Conservation (phyloP, 345 rosid species). For the Gossypium longicalyx region DNA sequence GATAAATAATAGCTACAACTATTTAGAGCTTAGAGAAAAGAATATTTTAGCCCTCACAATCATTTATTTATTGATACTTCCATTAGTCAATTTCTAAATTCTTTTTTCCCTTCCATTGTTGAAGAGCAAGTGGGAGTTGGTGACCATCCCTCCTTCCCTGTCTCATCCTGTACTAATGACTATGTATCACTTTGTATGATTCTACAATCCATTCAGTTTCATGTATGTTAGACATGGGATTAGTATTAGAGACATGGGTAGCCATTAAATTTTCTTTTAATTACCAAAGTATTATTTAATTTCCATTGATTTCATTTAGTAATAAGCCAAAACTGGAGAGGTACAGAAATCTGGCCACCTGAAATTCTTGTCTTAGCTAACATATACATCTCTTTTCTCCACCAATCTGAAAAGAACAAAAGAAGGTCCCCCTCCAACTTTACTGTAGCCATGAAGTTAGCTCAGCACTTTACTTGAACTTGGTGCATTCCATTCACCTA, state of each 20-base stretch:
- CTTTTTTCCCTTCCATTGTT: conserved; percentile 35
- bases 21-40: neutral
- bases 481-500: conserved; percentile 9
- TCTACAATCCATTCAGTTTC: conserved; percentile 9
- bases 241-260: neutral
- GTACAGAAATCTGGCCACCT: neutral
- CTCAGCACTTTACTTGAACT: neutral
- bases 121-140: conserved; percentile 72
- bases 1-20: conserved; percentile 10
- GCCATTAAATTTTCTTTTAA: neutral
- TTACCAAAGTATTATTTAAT: neutral
- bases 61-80: conserved; percentile 4
- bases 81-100: conserved; percentile 27
- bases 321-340: conserved; percentile 8
- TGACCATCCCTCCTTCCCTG: conserved; percentile 46
- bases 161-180: conserved; percentile 10
- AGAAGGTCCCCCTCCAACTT: neutral
- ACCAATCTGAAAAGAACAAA: neutral
- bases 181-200: conserved; percentile 3
- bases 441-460: conserved; percentile 14
- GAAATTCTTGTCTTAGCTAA: conserved; percentile 6
- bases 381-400: neutral
- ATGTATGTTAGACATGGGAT: neutral
- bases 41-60: neutral
- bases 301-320: neutral